phyloP scores from a whole-genome alignment of 352 stramenopile species.

The Globisporangium radiosum region DNA sequence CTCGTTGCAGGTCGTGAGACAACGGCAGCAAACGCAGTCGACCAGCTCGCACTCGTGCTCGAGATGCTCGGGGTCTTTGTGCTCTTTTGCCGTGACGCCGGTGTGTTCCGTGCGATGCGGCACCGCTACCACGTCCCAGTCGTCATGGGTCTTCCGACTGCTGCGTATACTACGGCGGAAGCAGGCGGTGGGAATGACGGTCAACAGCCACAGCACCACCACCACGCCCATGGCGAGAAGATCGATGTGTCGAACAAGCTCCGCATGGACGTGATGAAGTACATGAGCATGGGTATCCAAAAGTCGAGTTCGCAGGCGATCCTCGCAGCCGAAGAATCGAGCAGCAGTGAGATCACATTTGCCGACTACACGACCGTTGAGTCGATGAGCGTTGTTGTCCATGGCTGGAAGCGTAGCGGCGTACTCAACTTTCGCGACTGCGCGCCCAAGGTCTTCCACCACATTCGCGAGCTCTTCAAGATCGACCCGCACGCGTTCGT shows the following conservation, averaged over 20 bases:
- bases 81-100: constrained; percentile 69
- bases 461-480: constrained; percentile 68
- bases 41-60: constrained; percentile 70
- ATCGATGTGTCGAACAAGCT: constrained; percentile 78
- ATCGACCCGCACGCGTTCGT: constrained; percentile 64
- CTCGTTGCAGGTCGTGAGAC: constrained; percentile 22
- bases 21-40: constrained; percentile 47
- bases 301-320: constrained; percentile 59
- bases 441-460: constrained; percentile 72
- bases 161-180: background rate
- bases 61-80: constrained; percentile 63
- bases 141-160: constrained; percentile 19
- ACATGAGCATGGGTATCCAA: constrained; percentile 81
- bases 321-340: constrained; percentile 18
- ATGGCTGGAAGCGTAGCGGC: constrained; percentile 41
- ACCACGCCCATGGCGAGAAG: constrained; percentile 19
- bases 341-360: constrained; percentile 30
- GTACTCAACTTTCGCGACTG: constrained; percentile 70
- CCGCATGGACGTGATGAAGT: constrained; percentile 82
- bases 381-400: constrained; percentile 67
- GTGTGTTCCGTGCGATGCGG: constrained; percentile 38
- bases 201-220: background rate
- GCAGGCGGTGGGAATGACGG: no score
- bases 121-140: constrained; percentile 11
- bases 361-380: constrained; percentile 68